Conservation (phyloP, 345 rosid species). For the Citrus reticulata region DNA sequence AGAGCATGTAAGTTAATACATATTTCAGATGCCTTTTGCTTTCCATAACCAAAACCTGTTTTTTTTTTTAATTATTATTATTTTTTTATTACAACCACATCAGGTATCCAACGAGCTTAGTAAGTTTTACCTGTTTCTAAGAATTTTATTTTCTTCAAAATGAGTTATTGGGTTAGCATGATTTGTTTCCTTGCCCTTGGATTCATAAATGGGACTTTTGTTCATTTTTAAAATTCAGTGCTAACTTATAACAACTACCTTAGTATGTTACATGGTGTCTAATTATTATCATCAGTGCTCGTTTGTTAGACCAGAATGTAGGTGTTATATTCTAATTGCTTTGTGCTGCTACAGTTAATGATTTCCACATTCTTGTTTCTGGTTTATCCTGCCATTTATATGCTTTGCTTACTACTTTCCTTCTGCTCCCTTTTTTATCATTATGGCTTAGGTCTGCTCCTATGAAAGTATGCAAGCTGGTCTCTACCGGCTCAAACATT, state of each 20-base stretch:
- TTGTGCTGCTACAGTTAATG: neutral
- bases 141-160: neutral
- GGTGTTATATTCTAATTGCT: neutral
- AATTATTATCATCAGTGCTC: neutral
- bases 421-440: neutral
- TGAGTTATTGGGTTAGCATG: neutral
- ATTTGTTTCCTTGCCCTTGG: neutral
- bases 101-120: neutral
- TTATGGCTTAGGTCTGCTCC: constrained; percentile 67
- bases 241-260: neutral
- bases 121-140: neutral
- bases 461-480: constrained; percentile 99
- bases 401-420: neutral
- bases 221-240: neutral
- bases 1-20: constrained; percentile 69
- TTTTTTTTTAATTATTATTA: neutral
- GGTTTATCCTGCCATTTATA: neutral
- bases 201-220: neutral
- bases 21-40: constrained; percentile 7
- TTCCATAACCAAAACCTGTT: neutral
- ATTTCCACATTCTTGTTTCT: neutral
- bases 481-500: constrained; percentile 81
- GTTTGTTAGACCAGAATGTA: neutral
- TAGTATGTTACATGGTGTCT: neutral
- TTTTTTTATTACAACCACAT: neutral